A percentile compares a stretch with the other conserved stretches of the same genome.
Evolutionary conservation across 2,329 filamentous ascomycete species (phyloP).

Genomic region (Colletotrichum tropicale): DNA sequence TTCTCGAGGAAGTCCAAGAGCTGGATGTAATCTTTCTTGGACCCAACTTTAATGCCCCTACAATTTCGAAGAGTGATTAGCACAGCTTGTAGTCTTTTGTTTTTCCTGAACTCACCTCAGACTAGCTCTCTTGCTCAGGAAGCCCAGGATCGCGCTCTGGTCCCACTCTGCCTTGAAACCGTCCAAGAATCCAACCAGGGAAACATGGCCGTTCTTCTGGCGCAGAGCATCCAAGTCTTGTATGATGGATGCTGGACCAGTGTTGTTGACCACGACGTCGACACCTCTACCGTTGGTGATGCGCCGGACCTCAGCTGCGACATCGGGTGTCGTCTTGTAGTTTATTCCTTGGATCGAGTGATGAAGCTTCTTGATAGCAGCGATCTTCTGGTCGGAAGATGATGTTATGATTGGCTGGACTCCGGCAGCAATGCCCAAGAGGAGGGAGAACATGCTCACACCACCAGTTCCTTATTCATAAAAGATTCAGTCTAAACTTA

Average conservation of each 20-base stretch:
- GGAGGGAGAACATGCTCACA: slow-evolving; percentile 29
- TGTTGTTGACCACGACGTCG: slow-evolving; percentile 30
- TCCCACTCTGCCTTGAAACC: neutral
- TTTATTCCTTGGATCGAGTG: slow-evolving; percentile 25
- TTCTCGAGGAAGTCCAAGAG: neutral
- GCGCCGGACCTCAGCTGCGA: slow-evolving; percentile 19
- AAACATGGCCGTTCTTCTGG: neutral
- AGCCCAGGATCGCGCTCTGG: neutral
- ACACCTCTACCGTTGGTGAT: slow-evolving; percentile 28
- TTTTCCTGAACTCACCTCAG: neutral
- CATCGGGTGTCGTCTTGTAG: slow-evolving; percentile 24
- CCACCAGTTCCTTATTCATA: slow-evolving; percentile 27
- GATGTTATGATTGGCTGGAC: slow-evolving; percentile 31
- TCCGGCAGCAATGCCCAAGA: slow-evolving; percentile 26
- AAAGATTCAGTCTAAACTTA: neutral
- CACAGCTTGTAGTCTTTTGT: neutral
- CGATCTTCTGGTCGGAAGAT: slow-evolving; percentile 30
- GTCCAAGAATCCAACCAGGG: slow-evolving; percentile 2
- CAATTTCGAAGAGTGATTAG: neutral
- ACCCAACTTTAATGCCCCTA: neutral
- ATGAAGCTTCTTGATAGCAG: slow-evolving; percentile 23
- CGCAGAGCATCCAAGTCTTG: slow-evolving; percentile 19
- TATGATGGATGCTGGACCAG: slow-evolving; percentile 23
- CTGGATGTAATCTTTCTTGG: neutral
- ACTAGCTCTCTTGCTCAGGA: slow-evolving; percentile 1